Evolutionary conservation across 2,329 filamentous ascomycete genomes (phyloP).

Genomic region (Phoma sp.): DNA sequence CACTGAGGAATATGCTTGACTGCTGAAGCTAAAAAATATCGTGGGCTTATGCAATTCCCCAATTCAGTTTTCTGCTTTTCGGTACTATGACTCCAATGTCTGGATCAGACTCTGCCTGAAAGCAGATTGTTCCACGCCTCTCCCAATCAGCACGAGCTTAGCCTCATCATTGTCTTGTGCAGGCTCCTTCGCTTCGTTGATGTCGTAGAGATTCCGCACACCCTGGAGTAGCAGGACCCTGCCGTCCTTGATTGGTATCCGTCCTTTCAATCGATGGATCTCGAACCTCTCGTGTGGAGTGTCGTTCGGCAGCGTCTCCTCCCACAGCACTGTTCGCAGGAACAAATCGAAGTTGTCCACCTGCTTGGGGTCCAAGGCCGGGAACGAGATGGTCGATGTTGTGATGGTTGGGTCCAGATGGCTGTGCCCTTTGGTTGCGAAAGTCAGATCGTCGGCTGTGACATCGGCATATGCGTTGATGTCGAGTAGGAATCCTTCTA

Average conservation of each 20-base stretch:
- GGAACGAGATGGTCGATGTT: slow-evolving; percentile 75
- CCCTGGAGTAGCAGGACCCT: slow-evolving; percentile 81
- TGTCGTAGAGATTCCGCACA: slow-evolving; percentile 91
- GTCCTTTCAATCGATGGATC: slow-evolving; percentile 86
- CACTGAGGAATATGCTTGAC: too few relatives aligned
- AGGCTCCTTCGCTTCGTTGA: slow-evolving; percentile 63
- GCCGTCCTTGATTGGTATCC: slow-evolving; percentile 70
- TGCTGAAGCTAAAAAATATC: too few relatives aligned
- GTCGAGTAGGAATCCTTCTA: slow-evolving; percentile 87
- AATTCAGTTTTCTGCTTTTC: too few relatives aligned
- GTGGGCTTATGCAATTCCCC: too few relatives aligned
- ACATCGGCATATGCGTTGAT: slow-evolving; percentile 91
- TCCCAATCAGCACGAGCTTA: slow-evolving; percentile 44
- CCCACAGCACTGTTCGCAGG: slow-evolving; percentile 86
- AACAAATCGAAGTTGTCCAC: slow-evolving; percentile 75
- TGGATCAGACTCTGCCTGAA: slow-evolving; percentile 20
- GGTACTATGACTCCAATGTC: neutral
- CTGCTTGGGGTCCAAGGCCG: slow-evolving; percentile 62
- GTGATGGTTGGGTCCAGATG: slow-evolving; percentile 92
- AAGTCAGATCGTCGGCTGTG: slow-evolving; percentile 67
- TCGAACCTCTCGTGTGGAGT: slow-evolving; percentile 62
- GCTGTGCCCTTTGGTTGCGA: slow-evolving; percentile 78
- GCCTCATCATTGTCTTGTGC: slow-evolving; percentile 11
- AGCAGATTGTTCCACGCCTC: slow-evolving; percentile 31
- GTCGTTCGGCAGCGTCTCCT: slow-evolving; percentile 63